Evolutionary conservation across 805 yeast species (phyloP).

Genomic region (Yamadazyma laniorum): DNA sequence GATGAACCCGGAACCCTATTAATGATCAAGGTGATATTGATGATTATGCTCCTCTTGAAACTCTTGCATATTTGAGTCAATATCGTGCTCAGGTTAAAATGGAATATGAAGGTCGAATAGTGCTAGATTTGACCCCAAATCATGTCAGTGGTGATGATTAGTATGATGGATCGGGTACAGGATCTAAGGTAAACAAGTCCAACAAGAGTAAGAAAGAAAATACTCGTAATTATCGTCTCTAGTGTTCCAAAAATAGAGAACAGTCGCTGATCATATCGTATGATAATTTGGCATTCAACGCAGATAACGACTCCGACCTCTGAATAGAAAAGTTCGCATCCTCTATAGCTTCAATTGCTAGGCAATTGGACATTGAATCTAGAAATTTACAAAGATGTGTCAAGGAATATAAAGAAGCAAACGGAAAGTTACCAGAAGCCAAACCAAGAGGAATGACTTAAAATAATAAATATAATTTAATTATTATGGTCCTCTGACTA

Average conservation of each 20-base stretch:
- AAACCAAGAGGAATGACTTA: slow-evolving; percentile 8
- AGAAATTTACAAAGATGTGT: slow-evolving; percentile 12
- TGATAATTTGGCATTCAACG: too few relatives aligned
- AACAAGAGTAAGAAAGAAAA: background rate
- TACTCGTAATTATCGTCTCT: slow-evolving; percentile 4
- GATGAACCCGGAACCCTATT: slow-evolving; percentile 9
- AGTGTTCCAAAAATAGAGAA: slow-evolving; percentile 6
- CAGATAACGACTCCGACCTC: slow-evolving; percentile 5
- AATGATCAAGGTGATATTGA: slow-evolving; percentile 9
- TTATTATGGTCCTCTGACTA: too few relatives aligned
- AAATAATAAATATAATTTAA: too few relatives aligned
- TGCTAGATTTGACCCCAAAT: background rate
- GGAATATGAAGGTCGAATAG: slow-evolving; percentile 4
- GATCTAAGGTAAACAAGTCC: background rate
- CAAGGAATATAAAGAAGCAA: slow-evolving; percentile 9
- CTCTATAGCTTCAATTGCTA: slow-evolving; percentile 7
- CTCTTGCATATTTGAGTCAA: slow-evolving; percentile 7
- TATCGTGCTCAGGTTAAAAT: slow-evolving; percentile 5
- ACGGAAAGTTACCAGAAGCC: slow-evolving; percentile 3
- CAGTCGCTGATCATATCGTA: too few relatives aligned
- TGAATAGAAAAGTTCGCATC: slow-evolving; percentile 6
- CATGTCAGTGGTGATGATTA: background rate
- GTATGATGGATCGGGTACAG: background rate
- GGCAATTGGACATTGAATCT: slow-evolving; percentile 5
- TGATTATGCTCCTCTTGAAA: slow-evolving; percentile 7